phyloP scores from a whole-genome alignment of 495 filamentous ascomycete genomes.

The Elaphomyces granulatus region DNA sequence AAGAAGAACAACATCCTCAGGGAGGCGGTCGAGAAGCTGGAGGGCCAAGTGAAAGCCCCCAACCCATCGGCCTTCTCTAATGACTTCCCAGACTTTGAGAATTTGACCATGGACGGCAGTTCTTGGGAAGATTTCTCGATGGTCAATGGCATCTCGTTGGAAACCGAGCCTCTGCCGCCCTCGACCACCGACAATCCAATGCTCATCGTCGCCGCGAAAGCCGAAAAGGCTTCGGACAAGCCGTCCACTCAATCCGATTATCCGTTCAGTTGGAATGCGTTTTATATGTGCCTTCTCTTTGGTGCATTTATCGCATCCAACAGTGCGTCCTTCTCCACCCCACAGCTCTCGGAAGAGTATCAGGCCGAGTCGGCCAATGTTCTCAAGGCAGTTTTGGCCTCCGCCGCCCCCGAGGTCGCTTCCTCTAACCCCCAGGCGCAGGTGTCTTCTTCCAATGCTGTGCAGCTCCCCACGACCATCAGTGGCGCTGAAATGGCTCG shows the following conservation, averaged over 20 bases:
- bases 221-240: conserved; percentile 47
- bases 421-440: conserved; percentile 21
- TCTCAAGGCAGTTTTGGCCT: conserved; percentile 77
- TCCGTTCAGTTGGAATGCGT: conserved; percentile 43
- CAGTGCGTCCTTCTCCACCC: conserved; percentile 45
- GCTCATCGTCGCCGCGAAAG: conserved; percentile 12
- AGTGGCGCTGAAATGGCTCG: conserved; percentile 31
- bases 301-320: conserved; percentile 95
- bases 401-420: conserved; percentile 24
- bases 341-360: conserved; percentile 82
- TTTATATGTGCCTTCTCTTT: conserved; percentile 78
- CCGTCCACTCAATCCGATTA: conserved; percentile 49
- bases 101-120: conserved; percentile 57
- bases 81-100: conserved; percentile 69
- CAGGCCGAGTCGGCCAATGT: conserved; percentile 84
- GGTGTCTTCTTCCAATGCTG: conserved; percentile 24
- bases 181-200: conserved; percentile 4
- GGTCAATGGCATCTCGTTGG: conserved; percentile 42
- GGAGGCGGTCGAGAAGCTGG: conserved; percentile 68
- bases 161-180: conserved; percentile 24
- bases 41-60: conserved; percentile 47
- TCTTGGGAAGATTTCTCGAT: conserved; percentile 72
- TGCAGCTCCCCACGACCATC: conserved; percentile 35
- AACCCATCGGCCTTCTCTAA: conserved; percentile 46
- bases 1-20: conserved; percentile 87